Base-by-base conservation (phyloP, 1,284 basidiomycete species). In the Gymnopus androsaceus region DNA sequence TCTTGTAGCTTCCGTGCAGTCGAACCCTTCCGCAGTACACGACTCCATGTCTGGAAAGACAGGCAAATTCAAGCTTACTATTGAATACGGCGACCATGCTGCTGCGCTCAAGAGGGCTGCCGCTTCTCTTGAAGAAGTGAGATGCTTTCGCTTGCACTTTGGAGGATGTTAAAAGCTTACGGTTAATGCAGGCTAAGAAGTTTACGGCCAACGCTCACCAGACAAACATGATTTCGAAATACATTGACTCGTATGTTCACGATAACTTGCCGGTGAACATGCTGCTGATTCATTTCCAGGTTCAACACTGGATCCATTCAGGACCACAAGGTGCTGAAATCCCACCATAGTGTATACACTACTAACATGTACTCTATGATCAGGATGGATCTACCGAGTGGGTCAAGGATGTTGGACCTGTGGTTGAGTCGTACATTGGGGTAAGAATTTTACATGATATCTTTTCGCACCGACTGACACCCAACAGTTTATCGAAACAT, bases 401-500 rank as follows among this genome's bases (percentile, higher is more conserved):
- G 92, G 92, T 95, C 23, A 86, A 88, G 70, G 92, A 95, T 67
- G 73, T 91, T 27, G 88, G 90, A 0, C 92, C 92, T 9, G 85
- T 88, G n/a, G 92, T 95, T 11, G 92, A 94, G 70, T 88, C 81
- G 34, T 93, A 94, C 69, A 84, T 94, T 54, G 92, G 92, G 23
- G 77, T 78, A 59, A 58, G 73, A 66, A 17, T 12, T 11, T 34
- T 17, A 45, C 76, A 75, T 59, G 67, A 77, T 33, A 37, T 28
- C 27, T 31, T 31, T 9, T 23, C 42, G 49, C 34, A 14, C 9
- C 21, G 7, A 63, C 59, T 28, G 57, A 69, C 51, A 65, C 69
- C 19, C 41, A 15, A 33, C 44, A 79, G 76, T 88, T 87, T 66
- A 79, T 87, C 45, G 85, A 87, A 69, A 90, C 87, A 1, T 94